Evolutionary conservation across 2,329 filamentous ascomycete genomes (phyloP), one percentile per base, ranked within the genome.

Genomic region (Penicillium sp.): DNA sequence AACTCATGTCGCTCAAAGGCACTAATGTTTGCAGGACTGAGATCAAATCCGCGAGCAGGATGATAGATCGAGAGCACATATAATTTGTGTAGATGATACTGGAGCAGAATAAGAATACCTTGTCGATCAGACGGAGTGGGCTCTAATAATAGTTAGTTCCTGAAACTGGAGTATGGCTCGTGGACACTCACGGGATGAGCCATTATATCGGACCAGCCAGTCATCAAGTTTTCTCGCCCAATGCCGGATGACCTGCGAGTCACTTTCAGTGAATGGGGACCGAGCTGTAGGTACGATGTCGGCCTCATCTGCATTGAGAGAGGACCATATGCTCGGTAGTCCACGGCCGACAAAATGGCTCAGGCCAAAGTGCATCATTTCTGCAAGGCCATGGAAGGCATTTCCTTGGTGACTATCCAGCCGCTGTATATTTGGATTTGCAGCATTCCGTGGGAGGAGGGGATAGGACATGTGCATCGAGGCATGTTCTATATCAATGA

Each of bases 401-500:
- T 62, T 59, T 9, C 57, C 63, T 50, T 66, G 54, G 9, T 64
- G 56, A 10, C 54, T 59, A 21, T 66, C 61, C 10, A 64, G 39
- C 9, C 56, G 46, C 37, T 63, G 61, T 2, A 67, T 56, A n/a
- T 50, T 55, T 25, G 57, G 54, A 37, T 50, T 58, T 15, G 62
- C 61, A 25, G 66, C 62, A 18, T 68, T 61, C 27, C 58, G 59
- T 12, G 66, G 66, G 10, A 69, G 48, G 16, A 69, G 53, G 29
- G 66, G 66, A 25, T 65, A 64, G 10, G 65, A 67, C 65, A 69
- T 66, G 27, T 69, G 66, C 59, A 69, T 68, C 5, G 66, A 69
- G 9, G 66, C 66, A 48, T 69, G 66, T 50, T 69, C 66, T 10
- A 69, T 66, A 34, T 69, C 66, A 42, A 68, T 66, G 7, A 66